Conservation (phyloP, 768 basidiomycete genomes). For the Rhizopogon vesiculosus region DNA sequence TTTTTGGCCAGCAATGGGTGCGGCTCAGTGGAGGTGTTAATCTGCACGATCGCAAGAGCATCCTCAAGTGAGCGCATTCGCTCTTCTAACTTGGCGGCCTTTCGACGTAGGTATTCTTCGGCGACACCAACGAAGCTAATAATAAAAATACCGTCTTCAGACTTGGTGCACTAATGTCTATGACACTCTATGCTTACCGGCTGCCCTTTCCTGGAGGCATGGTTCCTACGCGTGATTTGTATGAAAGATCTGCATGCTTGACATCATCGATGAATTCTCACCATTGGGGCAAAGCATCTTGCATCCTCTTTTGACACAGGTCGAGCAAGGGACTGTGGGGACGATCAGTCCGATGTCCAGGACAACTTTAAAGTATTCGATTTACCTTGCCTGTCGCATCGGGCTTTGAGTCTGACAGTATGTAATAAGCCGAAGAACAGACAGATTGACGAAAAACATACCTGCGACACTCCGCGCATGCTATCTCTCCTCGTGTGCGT, state of each 20-base stretch:
- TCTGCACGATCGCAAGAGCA: conserved; percentile 44
- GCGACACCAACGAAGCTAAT: conserved; percentile 47
- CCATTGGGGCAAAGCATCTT: conserved; percentile 46
- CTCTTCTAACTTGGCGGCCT: conserved; percentile 40
- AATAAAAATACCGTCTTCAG: not conserved
- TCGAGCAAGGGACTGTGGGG: conserved; percentile 27
- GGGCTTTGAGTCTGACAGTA: conserved; percentile 19
- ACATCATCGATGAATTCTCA: conserved; percentile 15
- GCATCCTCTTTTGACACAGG: conserved; percentile 50
- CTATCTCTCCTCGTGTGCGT: conserved; percentile 22
- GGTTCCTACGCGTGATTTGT: conserved; percentile 31
- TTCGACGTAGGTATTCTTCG: conserved; percentile 47
- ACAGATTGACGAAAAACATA: conserved; percentile 3
- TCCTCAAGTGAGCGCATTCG: conserved; percentile 53
- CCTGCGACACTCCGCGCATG: conserved; percentile 29
- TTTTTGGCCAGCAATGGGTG: conserved; percentile 38
- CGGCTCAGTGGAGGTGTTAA: conserved; percentile 30
- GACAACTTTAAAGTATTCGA: not conserved
- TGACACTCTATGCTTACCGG: conserved; percentile 29
- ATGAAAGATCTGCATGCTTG: not conserved
- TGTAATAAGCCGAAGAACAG: not conserved
- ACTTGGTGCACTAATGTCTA: not conserved
- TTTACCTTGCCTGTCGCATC: conserved; percentile 21
- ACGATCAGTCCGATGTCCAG: conserved; percentile 14
- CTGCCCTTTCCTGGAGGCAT: conserved; percentile 54